Percentiles rank a stretch among this genome's conserved stretches.
phyloP scores from a whole-genome alignment of 2,329 filamentous ascomycete species.

The Periconia macrospinosa region DNA sequence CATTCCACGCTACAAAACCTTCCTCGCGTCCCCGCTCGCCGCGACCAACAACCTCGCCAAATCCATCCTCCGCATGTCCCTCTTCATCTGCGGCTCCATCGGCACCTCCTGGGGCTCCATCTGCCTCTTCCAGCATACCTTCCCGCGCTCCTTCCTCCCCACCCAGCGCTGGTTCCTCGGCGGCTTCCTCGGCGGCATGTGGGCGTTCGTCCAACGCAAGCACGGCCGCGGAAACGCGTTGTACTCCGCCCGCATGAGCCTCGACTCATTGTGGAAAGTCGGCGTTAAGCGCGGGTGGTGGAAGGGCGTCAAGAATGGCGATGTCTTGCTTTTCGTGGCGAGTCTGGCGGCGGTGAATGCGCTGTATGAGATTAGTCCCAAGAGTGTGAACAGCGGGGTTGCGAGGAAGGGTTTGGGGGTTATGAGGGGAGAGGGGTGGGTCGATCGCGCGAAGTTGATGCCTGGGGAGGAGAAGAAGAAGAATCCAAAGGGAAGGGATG shows the following conservation, averaged over 20 bases:
- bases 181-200: slow-evolving; percentile 81
- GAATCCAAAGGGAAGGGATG: slow-evolving; percentile 1
- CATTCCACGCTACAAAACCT: slow-evolving; percentile 66
- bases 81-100: slow-evolving; percentile 80
- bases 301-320: slow-evolving; percentile 78
- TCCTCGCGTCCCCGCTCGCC: slow-evolving; percentile 70
- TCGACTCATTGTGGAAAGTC: slow-evolving; percentile 89
- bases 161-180: slow-evolving; percentile 89
- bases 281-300: slow-evolving; percentile 90
- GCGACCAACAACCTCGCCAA: slow-evolving; percentile 68
- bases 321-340: slow-evolving; percentile 79
- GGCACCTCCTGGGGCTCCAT: slow-evolving; percentile 86
- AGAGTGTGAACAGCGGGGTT: slow-evolving; percentile 66
- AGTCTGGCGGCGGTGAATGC: slow-evolving; percentile 77
- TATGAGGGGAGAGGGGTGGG: slow-evolving; percentile 74
- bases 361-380: slow-evolving; percentile 73
- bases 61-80: slow-evolving; percentile 71
- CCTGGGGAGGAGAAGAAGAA: slow-evolving; percentile 13
- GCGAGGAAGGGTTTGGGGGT: slow-evolving; percentile 75
- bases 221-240: slow-evolving; percentile 67
- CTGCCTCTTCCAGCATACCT: slow-evolving; percentile 80
- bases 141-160: slow-evolving; percentile 74
- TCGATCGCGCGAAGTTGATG: slow-evolving; percentile 57
- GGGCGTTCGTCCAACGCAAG: slow-evolving; percentile 74
- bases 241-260: slow-evolving; percentile 74